Base-by-base conservation (phyloP, 345 rosid species). In the Acer yangbiense region DNA sequence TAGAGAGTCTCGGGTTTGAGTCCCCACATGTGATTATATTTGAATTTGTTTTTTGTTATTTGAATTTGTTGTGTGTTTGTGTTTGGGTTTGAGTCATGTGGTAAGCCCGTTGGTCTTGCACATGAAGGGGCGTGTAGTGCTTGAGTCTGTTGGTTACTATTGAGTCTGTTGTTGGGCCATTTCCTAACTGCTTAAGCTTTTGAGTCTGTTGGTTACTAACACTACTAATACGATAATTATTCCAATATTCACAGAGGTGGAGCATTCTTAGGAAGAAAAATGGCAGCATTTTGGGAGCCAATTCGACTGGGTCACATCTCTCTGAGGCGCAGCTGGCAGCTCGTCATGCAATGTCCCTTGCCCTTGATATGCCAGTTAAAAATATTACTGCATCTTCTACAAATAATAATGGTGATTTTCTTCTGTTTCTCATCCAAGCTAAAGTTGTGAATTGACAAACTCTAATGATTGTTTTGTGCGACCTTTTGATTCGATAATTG, bases 291-390 rank as follows among this genome's bases (percentile, higher is more conserved):
- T 29, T 46, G 64, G 86, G 79, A 77, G 74, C 67, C 46, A 83
- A 79, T 74, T 82, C 90, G 0, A 64, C 83, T 66, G 86, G 88
- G 73, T 58, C 83, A 50, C 93, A 89, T 76, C 89, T 88, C 71
- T 85, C 93, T 27, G 98, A 90, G 88, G 91, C 87, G 44, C 90
- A 86, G 80, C 82, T 85, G 82, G 98, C 98, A 82, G 90, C 97
- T 71, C 91, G 91, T 72, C 90, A 80, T 82, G 99, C 99, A 57
- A 73, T 94, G 85, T 84, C 88, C 62, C 71, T 88, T 69, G 99
- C 98, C 44, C 91, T 96, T 70, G 91, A 88, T 84, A 87, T 66
- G 76, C 90, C 92, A 3, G 70, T 84, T 62, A 92, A 83, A 83
- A 90, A 80, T 62, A 60, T 76, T 72, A 71, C 86, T 72, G 83